phyloP scores from a whole-genome alignment of 179 eudicot genomes.

The Corrigiola litoralis region DNA sequence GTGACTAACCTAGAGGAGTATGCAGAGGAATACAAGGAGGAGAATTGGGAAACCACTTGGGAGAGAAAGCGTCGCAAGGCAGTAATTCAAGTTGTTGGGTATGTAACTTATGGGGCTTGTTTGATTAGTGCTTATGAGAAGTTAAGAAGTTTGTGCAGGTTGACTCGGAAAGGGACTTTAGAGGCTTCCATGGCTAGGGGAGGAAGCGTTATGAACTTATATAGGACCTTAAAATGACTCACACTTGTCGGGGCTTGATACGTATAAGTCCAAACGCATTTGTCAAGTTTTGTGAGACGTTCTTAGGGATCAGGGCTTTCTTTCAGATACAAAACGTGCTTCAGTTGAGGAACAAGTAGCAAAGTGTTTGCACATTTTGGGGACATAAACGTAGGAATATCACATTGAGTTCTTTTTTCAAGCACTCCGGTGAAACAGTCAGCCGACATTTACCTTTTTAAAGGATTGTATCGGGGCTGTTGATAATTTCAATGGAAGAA shows the following conservation, averaged over 20 bases:
- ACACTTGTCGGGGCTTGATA: background rate
- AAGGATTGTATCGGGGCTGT: no score
- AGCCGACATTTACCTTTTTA: background rate
- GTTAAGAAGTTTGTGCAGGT: background rate
- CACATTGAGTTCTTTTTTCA: background rate
- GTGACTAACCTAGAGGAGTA: background rate
- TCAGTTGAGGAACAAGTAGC: background rate
- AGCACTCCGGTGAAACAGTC: background rate
- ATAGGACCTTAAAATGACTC: background rate
- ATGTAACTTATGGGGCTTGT: background rate
- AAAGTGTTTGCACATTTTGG: no score
- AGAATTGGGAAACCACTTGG: background rate
- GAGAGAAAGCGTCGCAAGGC: background rate
- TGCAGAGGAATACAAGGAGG: background rate
- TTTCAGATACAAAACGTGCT: background rate
- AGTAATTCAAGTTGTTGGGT: background rate
- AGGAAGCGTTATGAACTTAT: background rate
- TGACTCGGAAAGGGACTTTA: background rate
- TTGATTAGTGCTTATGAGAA: background rate
- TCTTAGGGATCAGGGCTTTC: background rate
- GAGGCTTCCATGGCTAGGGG: background rate
- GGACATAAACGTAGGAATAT: no score
- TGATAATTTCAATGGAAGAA: background rate
- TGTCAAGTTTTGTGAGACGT: background rate
- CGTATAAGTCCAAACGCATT: background rate